Conservation (phyloP, 768 basidiomycete genomes). For the Boletus patriciae region DNA sequence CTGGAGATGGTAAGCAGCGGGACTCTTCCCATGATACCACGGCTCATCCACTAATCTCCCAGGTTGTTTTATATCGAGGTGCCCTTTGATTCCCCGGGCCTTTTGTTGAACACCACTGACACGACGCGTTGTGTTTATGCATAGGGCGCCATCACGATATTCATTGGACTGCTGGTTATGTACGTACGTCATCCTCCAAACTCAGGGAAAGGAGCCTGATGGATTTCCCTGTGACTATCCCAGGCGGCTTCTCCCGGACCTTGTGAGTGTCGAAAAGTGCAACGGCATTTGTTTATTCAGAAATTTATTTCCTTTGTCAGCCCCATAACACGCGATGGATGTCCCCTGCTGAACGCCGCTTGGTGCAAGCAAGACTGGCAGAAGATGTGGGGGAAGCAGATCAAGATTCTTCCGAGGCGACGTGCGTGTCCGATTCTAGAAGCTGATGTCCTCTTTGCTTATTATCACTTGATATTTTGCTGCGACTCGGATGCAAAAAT, state of each 20-base stretch:
- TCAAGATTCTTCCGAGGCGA: slow-evolving; percentile 36
- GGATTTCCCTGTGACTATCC: not conserved
- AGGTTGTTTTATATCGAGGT: slow-evolving; percentile 74
- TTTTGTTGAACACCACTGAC: not conserved
- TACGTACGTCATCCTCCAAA: slow-evolving; percentile 22
- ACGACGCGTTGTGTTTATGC: not conserved
- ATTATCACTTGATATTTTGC: not conserved
- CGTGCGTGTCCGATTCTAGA: slow-evolving; percentile 14
- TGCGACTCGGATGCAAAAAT: not conserved
- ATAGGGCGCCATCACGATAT: slow-evolving; percentile 64
- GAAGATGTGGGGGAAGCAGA: slow-evolving; percentile 72
- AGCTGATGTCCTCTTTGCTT: too few species aligned
- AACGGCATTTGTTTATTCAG: not conserved
- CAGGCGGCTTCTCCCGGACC: slow-evolving; percentile 61
- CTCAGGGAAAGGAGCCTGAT: not conserved
- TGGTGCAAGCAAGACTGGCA: slow-evolving; percentile 64
- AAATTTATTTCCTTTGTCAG: slow-evolving; percentile 27
- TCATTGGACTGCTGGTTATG: slow-evolving; percentile 56
- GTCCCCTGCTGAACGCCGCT: slow-evolving; percentile 45
- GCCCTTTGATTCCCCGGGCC: not conserved
- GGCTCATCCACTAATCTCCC: slow-evolving; percentile 20
- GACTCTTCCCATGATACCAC: not conserved
- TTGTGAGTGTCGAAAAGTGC: slow-evolving; percentile 38
- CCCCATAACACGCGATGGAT: slow-evolving; percentile 66
- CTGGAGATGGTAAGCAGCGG: slow-evolving; percentile 60